Conservation (phyloP, 352 stramenopile species). For the Nothophytophthora sp. region DNA sequence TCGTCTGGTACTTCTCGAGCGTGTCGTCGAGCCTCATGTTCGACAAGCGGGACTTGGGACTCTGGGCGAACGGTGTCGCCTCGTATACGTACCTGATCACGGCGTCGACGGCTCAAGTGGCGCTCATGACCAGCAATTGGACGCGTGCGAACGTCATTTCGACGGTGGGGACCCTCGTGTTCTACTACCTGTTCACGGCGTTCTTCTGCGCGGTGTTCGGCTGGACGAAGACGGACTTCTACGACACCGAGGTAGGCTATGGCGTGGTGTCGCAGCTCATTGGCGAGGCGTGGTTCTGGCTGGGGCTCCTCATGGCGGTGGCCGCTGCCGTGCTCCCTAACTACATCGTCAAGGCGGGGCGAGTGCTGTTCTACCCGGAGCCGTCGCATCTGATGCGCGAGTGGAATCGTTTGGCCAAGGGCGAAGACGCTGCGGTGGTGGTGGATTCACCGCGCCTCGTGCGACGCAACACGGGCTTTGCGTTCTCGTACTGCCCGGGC, state of each 20-base stretch:
- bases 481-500: conserved; percentile 80
- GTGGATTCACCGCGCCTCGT: conserved; percentile 76
- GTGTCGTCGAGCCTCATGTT: conserved; percentile 53
- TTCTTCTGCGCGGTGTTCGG: conserved; percentile 84
- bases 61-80: conserved; percentile 82
- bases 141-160: conserved; percentile 70
- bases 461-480: conserved; percentile 86
- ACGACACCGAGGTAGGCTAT: conserved; percentile 78
- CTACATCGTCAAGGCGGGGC: conserved; percentile 85
- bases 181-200: conserved; percentile 86
- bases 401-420: conserved; percentile 87
- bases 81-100: conserved; percentile 89
- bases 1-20: conserved; percentile 83
- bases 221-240: conserved; percentile 75
- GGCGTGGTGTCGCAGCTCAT: conserved; percentile 68
- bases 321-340: conserved; percentile 74
- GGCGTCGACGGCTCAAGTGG: conserved; percentile 82
- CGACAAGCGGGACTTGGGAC: conserved; percentile 66
- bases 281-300: conserved; percentile 82
- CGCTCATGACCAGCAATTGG: conserved; percentile 91
- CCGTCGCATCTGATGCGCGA: conserved; percentile 90
- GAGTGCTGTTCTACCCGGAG: conserved; percentile 88
- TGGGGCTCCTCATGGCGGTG: conserved; percentile 65
- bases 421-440: conserved; percentile 54
- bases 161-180: conserved; percentile 80